Percentiles rank a stretch among this genome's conserved stretches.
phyloP scores from a whole-genome alignment of 139 green algal species.

The Dunaliella primolecta region DNA sequence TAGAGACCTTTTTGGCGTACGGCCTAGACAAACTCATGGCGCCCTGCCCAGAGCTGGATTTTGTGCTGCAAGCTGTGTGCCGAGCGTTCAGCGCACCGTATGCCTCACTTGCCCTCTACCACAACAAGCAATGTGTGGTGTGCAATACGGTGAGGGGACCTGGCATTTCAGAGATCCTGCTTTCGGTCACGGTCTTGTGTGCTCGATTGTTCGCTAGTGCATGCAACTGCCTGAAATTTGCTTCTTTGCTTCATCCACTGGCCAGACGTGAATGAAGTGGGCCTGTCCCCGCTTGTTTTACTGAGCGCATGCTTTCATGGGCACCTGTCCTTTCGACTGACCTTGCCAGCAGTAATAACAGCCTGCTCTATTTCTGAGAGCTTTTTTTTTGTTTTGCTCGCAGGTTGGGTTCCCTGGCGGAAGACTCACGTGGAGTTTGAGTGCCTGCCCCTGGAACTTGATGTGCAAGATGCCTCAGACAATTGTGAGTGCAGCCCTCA shows the following conservation, averaged over 20 bases:
- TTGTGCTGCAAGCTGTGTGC: not conserved
- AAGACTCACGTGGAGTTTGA: not conserved
- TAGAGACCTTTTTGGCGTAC: not conserved
- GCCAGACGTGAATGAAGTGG: not conserved
- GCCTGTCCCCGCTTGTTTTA: not conserved
- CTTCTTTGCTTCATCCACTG: not conserved
- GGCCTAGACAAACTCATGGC: not conserved
- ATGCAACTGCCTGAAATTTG: not conserved
- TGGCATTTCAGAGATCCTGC: too few relatives aligned
- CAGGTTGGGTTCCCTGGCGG: not conserved
- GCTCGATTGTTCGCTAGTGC: not conserved
- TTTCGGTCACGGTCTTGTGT: not conserved
- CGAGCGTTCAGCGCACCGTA: not conserved
- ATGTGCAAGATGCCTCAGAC: not conserved
- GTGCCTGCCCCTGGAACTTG: conserved; percentile 15
- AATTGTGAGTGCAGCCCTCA: not conserved
- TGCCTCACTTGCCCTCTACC: not conserved
- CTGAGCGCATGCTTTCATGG: too few relatives aligned
- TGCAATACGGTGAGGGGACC: not conserved
- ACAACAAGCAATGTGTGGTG: not conserved
- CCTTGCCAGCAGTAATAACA: too few relatives aligned
- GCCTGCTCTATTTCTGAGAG: too few relatives aligned
- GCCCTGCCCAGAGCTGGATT: conserved; percentile 1
- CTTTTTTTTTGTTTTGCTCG: too few relatives aligned
- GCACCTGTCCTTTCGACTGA: too few relatives aligned